A percentile compares a stretch with the other conserved stretches of the same genome.
These are phyloP conservation scores for Ceratocystiopsis minuta DNA, from an alignment of 2,329 filamentous ascomycete species.

Conservation along the genomic window DNA sequence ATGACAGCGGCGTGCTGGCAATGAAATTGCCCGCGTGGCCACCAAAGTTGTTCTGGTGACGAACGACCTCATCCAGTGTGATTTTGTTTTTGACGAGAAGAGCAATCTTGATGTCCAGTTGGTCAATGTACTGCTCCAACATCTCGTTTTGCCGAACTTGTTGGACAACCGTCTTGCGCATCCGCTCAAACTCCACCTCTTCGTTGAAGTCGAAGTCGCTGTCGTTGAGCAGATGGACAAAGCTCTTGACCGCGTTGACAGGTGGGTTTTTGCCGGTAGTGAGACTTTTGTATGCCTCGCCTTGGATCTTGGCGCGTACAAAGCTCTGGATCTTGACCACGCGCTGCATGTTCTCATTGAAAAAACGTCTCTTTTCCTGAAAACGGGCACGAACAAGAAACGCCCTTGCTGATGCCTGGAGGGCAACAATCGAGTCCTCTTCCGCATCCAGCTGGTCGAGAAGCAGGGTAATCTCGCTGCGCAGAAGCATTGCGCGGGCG, in stretches of 20 bases:
- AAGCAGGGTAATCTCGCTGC: slow-evolving; percentile 54
- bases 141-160: slow-evolving; percentile 95
- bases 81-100: slow-evolving; percentile 99
- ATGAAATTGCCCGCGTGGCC: slow-evolving; percentile 63
- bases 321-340: slow-evolving; percentile 98
- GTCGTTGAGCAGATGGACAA: slow-evolving; percentile 92
- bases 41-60: slow-evolving; percentile 90
- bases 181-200: slow-evolving; percentile 87
- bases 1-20: slow-evolving; percentile 74
- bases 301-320: slow-evolving; percentile 82
- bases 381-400: slow-evolving; percentile 59
- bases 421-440: slow-evolving; percentile 54
- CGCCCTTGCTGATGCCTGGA: slow-evolving; percentile 60
- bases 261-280: slow-evolving; percentile 94
- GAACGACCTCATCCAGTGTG: slow-evolving; percentile 90
- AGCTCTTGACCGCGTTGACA: slow-evolving; percentile 92
- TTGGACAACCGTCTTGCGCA: slow-evolving; percentile 91
- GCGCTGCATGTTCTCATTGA: slow-evolving; percentile 94
- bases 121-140: slow-evolving; percentile 93
- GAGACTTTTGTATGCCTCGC: slow-evolving; percentile 93
- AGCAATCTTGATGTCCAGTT: slow-evolving; percentile 97
- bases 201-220: slow-evolving; percentile 99
- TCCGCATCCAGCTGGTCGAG: slow-evolving; percentile 66
- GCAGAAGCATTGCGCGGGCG: slow-evolving; percentile 59
- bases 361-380: slow-evolving; percentile 71